Evolutionary conservation across 108 stramenopile species (phyloP), one percentile per base, ranked within the genome.

Genomic region (Fragilariopsis cylindrus): DNA sequence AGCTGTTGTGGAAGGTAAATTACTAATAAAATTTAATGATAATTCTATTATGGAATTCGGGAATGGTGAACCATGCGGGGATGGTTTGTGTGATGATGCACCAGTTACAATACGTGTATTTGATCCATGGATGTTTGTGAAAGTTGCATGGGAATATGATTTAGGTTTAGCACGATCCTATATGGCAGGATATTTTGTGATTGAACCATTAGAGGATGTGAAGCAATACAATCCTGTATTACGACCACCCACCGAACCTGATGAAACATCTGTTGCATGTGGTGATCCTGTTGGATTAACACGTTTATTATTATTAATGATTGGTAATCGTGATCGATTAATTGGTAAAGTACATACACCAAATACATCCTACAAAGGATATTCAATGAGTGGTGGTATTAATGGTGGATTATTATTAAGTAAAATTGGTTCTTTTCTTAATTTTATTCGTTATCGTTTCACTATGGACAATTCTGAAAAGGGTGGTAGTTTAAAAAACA

Each of bases 381-480:
- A 88, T 52, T 80, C 78, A 7, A 83, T 77, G 47, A 80, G 82
- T 18, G 89, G 87, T 71, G 88, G 91, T 9, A 69, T 91, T 30
- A 93, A 90, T 73, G 92, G 82, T 16, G 89, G 90, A 39, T 44
- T 44, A 5, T 79, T 94, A 44, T 82, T 96, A 30, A 85, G 90
- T 52, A 88, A 90, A 80, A 76, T 96, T 46, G 97, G 97, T 16
- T 92, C 92, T 8, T 63, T 89, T 16, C 21, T 93, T 56, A 96
- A 97, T 79, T 96, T 84, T 76, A 56, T 96, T 48, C 83, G 92
- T n/a, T 96, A 94, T 85, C 82, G 82, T 56, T 77, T 97, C 12
- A 82, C 86, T 19, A 95, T 97, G 94, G 97, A 98, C 76, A 98
- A 98, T 74, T 96, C 89, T n/a, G 93, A 94, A 66, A 70, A 81